These are phyloP conservation scores for Bruguiera sexangula DNA, from an alignment of 345 rosid genomes.

Conservation along the genomic window DNA sequence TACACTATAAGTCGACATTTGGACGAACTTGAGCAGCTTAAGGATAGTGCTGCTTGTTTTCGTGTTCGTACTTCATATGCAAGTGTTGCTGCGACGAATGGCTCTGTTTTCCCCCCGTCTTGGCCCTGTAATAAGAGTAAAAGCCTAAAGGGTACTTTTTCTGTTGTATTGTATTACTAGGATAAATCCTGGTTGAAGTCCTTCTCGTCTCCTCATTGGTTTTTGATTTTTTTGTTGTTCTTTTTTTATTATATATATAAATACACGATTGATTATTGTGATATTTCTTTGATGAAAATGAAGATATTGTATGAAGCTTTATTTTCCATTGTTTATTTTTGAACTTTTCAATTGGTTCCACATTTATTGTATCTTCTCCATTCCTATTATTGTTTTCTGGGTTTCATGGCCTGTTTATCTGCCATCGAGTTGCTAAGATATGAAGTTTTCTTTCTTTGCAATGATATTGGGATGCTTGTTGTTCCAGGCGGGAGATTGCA, in stretches of 20 bases:
- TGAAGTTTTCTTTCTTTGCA: conserved; percentile 1
- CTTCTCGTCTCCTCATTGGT: background rate
- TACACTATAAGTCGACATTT: conserved; percentile 19
- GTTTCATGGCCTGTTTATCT: background rate
- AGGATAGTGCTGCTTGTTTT: background rate
- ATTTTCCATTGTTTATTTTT: background rate
- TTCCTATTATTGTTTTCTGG: background rate
- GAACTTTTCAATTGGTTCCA: background rate
- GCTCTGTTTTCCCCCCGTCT: conserved; percentile 10
- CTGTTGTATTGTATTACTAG: too few relatives aligned
- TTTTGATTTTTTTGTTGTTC: background rate
- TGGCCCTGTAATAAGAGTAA: background rate
- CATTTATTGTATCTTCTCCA: background rate
- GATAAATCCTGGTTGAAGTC: too few relatives aligned
- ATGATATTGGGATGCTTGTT: conserved; percentile 1
- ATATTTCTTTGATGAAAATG: background rate
- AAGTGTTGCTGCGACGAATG: background rate
- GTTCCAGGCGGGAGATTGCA: conserved; percentile 31
- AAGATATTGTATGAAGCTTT: background rate
- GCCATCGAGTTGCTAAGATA: background rate
- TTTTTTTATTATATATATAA: background rate
- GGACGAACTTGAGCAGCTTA: conserved; percentile 12
- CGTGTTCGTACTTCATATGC: conserved; percentile 1
- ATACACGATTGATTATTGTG: background rate
- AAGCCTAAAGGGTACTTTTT: too few relatives aligned